These are phyloP conservation scores for Cryptosporidium ubiquitum DNA, from an alignment of 169 alveolate genomes.

Conservation along the genomic window DNA sequence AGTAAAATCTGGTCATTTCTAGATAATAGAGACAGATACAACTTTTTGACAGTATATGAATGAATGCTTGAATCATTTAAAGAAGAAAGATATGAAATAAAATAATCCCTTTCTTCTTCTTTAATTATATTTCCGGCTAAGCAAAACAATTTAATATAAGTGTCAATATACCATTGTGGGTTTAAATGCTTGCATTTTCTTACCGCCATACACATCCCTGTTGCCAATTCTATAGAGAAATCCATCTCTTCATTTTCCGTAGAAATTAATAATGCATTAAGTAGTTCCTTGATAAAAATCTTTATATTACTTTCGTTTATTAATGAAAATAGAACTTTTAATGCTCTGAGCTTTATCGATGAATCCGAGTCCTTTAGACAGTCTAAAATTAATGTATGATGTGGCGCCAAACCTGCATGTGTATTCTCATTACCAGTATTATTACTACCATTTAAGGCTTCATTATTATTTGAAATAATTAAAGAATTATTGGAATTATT, in stretches of 20 bases:
- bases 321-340: slow-evolving; percentile 94
- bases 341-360: slow-evolving; percentile 94
- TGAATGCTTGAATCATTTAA: slow-evolving; percentile 83
- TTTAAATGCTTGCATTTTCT: slow-evolving; percentile 86
- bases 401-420: slow-evolving; percentile 26
- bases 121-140: slow-evolving; percentile 86
- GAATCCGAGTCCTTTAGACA: slow-evolving; percentile 95
- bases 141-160: slow-evolving; percentile 91
- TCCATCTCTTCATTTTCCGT: slow-evolving; percentile 91
- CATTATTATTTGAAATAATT: neutral
- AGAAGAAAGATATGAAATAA: slow-evolving; percentile 83
- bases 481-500: slow-evolving; percentile 55
- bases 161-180: slow-evolving; percentile 89
- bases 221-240: slow-evolving; percentile 80
- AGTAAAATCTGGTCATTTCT: slow-evolving; percentile 89
- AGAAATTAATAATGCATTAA: slow-evolving; percentile 89
- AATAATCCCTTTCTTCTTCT: slow-evolving; percentile 83
- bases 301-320: slow-evolving; percentile 91
- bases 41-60: slow-evolving; percentile 84
- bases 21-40: slow-evolving; percentile 84
- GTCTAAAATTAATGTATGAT: slow-evolving; percentile 74
- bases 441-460: slow-evolving; percentile 10
- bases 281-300: slow-evolving; percentile 90
- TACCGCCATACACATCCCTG: slow-evolving; percentile 81
- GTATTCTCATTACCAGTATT: slow-evolving; percentile 35